phyloP scores from a whole-genome alignment of 192 early-diverging fungal genomes.

The Kappamyces sp. region DNA sequence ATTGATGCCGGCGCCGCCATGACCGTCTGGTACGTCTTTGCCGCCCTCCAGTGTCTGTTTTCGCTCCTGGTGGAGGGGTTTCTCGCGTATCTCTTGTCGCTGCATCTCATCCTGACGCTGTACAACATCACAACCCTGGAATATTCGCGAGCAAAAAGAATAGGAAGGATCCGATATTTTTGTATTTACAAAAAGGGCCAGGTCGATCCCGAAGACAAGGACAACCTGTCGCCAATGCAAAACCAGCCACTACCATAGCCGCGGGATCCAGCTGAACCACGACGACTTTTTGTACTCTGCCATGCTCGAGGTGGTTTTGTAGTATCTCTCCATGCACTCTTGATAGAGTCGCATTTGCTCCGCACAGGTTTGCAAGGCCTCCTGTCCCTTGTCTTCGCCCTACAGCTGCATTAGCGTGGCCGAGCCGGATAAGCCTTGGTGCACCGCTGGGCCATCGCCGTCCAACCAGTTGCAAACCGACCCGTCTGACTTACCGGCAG shows the following conservation, averaged over 20 bases:
- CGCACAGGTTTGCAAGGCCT: constrained; percentile 34
- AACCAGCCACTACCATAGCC: background rate
- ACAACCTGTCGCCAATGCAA: background rate
- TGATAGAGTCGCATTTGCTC: constrained; percentile 37
- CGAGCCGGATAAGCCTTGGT: background rate
- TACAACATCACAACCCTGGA: constrained; percentile 9
- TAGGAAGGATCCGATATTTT: background rate
- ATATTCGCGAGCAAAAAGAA: background rate
- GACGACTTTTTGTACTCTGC: no score
- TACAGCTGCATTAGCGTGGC: constrained; percentile 20
- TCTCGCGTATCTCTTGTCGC: background rate
- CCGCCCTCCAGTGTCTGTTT: no score
- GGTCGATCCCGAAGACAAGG: constrained; percentile 3
- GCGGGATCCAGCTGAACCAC: no score
- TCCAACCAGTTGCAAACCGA: background rate
- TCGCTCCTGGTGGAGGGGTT: background rate
- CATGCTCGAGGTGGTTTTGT: no score
- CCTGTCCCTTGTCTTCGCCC: constrained; percentile 33
- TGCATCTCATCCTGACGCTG: background rate
- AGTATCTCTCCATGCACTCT: constrained; percentile 41
- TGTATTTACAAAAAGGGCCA: constrained; percentile 1
- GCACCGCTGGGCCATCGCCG: background rate
- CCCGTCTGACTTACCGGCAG: background rate
- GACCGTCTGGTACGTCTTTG: no score
- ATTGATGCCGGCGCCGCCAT: no score